phyloP scores from a whole-genome alignment of 768 basidiomycete genomes.

The Amanita exitialis region DNA sequence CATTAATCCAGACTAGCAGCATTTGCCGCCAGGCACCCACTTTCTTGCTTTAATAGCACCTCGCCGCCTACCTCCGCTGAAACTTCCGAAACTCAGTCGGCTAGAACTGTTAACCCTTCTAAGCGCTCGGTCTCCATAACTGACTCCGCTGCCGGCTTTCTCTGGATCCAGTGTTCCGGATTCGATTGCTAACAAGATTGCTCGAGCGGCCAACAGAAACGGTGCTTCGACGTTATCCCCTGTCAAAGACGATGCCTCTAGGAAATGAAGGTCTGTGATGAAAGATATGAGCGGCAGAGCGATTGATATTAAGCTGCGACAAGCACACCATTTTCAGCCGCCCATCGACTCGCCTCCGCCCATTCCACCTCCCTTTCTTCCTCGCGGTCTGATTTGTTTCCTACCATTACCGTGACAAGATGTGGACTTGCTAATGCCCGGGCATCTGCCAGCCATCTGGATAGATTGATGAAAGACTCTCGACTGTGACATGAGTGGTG shows the following conservation, averaged over 20 bases:
- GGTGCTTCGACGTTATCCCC: constrained; percentile 95
- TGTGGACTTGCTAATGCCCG: constrained; percentile 88
- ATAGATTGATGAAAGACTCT: constrained; percentile 73
- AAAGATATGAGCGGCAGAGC: constrained; percentile 7
- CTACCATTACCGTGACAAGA: constrained; percentile 82
- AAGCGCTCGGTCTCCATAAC: constrained; percentile 90
- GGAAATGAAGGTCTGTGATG: constrained; percentile 76
- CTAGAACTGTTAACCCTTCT: constrained; percentile 88
- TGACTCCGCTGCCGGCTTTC: constrained; percentile 89
- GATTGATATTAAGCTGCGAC: neutral
- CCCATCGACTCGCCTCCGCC: constrained; percentile 92
- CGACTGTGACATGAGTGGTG: constrained; percentile 42
- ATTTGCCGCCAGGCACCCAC: constrained; percentile 57
- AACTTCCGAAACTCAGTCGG: constrained; percentile 76
- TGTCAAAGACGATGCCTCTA: constrained; percentile 86
- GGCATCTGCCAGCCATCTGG: constrained; percentile 90
- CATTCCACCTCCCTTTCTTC: constrained; percentile 94
- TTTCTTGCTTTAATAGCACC: constrained; percentile 51
- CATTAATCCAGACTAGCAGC: constrained; percentile 38
- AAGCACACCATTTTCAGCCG: constrained; percentile 79
- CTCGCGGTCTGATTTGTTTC: constrained; percentile 92
- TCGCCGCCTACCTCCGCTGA: constrained; percentile 56
- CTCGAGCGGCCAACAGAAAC: constrained; percentile 78
- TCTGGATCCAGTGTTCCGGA: constrained; percentile 88
- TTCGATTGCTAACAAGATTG: constrained; percentile 85